Base-by-base conservation (phyloP, 148 eudicot species). In the Silene conica region DNA sequence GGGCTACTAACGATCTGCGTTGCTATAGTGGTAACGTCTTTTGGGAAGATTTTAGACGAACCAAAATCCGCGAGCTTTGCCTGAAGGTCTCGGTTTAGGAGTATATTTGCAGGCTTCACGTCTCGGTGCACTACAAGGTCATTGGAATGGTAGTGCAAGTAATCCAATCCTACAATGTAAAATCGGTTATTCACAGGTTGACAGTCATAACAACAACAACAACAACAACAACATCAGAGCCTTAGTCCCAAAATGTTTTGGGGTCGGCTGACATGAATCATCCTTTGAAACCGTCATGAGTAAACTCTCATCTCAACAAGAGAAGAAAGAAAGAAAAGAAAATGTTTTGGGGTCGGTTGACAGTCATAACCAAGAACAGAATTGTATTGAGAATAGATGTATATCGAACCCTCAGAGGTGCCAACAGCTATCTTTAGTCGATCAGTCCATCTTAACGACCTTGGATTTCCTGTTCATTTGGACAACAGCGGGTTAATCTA, bases 51-150 rank as follows among this genome's bases (percentile, higher is more conserved):
- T 60, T 72, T 77, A 6, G 83, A 82, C 26, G 79, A 67, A 4
- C 87, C 87, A 60, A 84, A 84, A 69, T 82, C 87, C 18, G 81
- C 80, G 5, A 84, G 65, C 28, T 84, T 82, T 41, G 85, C 87
- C 4, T 58, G 75, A 3, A 72, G 50, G 8, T 64, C 43, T 4
- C 75, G 41, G 31, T 80, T 67, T 61, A 82, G 43, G 12, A 84
- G 58, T 61, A 82, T 85, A 59, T 84, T 81, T 9, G 80, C 75
- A 1, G 80, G 76, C 43, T 84, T 84, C 31, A 84, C 66, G 12
- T 84, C 84, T 61, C 84, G 59, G 50, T 84, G 84, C 2, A 81
- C 71, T 46, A 84, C 79, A 3, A 41, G 69, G 38, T 79, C 82
- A 65, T 59, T 73, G 15, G 84, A 78, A 48, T 76, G 82, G 21